A percentile compares a stretch with the other conserved stretches of the same genome.
Conservation (phyloP, 495 filamentous ascomycete species). For the Glonium stellatum region DNA sequence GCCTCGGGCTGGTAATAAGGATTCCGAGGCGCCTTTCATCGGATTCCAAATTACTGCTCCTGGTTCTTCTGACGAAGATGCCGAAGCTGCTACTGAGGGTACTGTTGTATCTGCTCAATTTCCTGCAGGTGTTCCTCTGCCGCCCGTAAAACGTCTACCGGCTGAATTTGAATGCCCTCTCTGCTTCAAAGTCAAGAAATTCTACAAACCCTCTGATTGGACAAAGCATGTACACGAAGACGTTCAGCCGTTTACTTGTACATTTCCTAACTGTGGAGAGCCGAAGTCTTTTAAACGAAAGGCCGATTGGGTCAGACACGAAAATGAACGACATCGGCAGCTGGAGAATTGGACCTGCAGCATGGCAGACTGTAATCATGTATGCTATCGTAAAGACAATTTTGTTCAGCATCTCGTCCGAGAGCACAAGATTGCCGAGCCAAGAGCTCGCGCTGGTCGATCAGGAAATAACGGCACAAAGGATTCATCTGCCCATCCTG, state of each 20-base stretch:
- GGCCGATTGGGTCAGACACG: conserved; percentile 94
- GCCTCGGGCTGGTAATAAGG: conserved; percentile 37
- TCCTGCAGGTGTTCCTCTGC: conserved; percentile 72
- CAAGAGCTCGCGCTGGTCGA: conserved; percentile 43
- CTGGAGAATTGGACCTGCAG: conserved; percentile 91
- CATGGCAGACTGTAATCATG: conserved; percentile 71
- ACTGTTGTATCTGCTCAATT: conserved; percentile 64
- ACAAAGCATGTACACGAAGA: conserved; percentile 97
- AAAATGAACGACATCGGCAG: conserved; percentile 88
- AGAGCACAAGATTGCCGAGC: conserved; percentile 84
- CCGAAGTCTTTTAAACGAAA: conserved; percentile 96
- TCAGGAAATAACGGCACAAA: conserved; percentile 20
- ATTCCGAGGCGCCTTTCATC: conserved; percentile 35
- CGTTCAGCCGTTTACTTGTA: conserved; percentile 92
- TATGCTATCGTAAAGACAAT: conserved; percentile 88
- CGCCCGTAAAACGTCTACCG: conserved; percentile 70
- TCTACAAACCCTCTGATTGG: conserved; percentile 95
- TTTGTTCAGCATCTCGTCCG: conserved; percentile 92
- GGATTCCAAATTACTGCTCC: conserved; percentile 46
- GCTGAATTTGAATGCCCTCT: conserved; percentile 89
- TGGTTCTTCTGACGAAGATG: conserved; percentile 49
- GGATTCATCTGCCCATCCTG: conserved; percentile 35
- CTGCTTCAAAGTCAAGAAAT: conserved; percentile 84
- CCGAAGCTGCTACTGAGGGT: conserved; percentile 56
- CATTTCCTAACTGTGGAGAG: conserved; percentile 74